Percentiles rank a stretch among this genome's conserved stretches.
Evolutionary conservation across 2,329 filamentous ascomycete genomes (phyloP).

Genomic region (Coleophoma eucalyptorum): DNA sequence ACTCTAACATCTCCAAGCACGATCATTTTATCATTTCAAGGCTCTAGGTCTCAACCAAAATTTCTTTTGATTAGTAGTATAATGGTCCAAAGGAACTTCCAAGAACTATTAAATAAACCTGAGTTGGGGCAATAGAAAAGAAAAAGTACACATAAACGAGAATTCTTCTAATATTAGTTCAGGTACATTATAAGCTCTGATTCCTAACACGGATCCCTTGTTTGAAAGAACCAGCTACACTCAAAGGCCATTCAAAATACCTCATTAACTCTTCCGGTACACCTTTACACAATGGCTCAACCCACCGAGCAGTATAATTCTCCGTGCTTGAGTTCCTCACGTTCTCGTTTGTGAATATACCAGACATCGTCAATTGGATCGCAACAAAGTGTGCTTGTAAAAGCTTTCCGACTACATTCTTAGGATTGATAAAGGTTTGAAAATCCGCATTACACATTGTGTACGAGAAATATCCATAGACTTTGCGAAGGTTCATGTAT

Average conservation of each 20-base stretch:
- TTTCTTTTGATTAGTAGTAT: no score
- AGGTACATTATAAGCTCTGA: no score
- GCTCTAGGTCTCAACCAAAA: no score
- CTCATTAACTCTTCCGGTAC: background rate
- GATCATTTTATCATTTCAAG: no score
- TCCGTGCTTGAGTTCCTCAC: background rate
- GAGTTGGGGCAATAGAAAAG: no score
- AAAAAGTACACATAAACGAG: no score
- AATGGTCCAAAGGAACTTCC: no score
- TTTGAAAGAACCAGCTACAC: background rate
- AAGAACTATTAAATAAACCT: no score
- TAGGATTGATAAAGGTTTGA: constrained; percentile 12
- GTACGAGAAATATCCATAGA: constrained; percentile 15
- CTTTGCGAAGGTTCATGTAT: constrained; percentile 14
- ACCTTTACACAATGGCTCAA: background rate
- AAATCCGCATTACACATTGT: constrained; percentile 18
- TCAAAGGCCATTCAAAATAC: background rate
- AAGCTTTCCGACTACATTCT: constrained; percentile 14
- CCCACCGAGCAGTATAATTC: background rate
- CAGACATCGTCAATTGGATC: constrained; percentile 20
- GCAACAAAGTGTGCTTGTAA: constrained; percentile 22
- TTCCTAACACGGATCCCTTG: background rate
- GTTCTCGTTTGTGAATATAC: constrained; percentile 12
- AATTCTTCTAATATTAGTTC: no score
- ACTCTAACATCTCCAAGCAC: no score